Conservation (phyloP, 2,329 filamentous ascomycete species). For the Colletotrichum tanaceti region DNA sequence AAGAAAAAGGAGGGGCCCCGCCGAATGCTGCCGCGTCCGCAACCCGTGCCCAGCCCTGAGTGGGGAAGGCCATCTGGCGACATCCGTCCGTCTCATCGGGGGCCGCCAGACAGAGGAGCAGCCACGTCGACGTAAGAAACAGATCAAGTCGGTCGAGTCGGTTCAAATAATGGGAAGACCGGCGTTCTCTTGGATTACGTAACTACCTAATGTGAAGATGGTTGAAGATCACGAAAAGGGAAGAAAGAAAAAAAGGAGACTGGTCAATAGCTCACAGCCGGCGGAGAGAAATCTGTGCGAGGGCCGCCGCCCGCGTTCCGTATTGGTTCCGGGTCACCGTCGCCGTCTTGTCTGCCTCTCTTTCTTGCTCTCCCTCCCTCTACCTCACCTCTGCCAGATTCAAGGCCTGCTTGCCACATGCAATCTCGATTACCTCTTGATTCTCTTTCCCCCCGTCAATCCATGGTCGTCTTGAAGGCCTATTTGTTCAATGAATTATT, state of each 20-base stretch:
- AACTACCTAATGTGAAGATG: neutral
- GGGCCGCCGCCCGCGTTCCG: constrained; percentile 21
- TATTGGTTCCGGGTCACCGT: constrained; percentile 12
- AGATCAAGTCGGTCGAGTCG: too few relatives aligned
- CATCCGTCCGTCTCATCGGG: constrained; percentile 18
- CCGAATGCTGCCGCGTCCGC: constrained; percentile 20
- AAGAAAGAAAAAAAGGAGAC: neutral
- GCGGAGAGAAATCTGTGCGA: neutral
- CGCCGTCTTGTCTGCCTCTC: neutral
- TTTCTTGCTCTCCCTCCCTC: too few relatives aligned
- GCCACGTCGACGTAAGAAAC: neutral
- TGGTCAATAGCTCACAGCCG: too few relatives aligned
- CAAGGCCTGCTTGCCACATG: neutral
- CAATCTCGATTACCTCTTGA: neutral
- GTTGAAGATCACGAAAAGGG: neutral
- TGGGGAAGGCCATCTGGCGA: constrained; percentile 17
- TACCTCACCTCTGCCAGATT: too few relatives aligned
- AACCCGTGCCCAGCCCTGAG: constrained; percentile 15
- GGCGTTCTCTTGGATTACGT: too few relatives aligned
- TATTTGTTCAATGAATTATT: neutral
- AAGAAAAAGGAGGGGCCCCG: neutral
- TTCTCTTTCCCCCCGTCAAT: neutral
- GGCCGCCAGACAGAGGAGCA: constrained; percentile 1
- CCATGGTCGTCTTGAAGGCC: neutral
- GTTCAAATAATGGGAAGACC: too few relatives aligned